These are phyloP conservation scores for Cerrena zonata DNA, from an alignment of 1,284 basidiomycete species.

Conservation along the genomic window DNA sequence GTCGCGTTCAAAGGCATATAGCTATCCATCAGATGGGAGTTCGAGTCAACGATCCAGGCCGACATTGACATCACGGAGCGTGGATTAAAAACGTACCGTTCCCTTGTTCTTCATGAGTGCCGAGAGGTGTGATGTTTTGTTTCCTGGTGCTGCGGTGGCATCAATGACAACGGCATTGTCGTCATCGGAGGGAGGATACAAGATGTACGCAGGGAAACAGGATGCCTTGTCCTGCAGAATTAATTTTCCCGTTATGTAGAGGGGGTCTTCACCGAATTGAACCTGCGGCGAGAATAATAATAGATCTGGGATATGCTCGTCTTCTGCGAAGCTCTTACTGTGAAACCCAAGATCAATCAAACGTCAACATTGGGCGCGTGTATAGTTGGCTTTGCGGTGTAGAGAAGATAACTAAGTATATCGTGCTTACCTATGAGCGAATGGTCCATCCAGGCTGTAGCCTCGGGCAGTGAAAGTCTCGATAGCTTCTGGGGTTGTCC, in stretches of 20 bases:
- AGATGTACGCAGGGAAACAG: constrained; percentile 87
- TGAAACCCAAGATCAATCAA: constrained; percentile 1
- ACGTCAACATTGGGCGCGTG: not conserved
- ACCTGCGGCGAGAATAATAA: constrained; percentile 68
- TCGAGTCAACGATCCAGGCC: not conserved
- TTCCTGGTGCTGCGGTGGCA: constrained; percentile 94
- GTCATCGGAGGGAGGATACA: constrained; percentile 54
- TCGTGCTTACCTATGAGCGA: constrained; percentile 40
- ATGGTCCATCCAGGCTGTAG: constrained; percentile 46
- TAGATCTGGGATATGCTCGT: constrained; percentile 77
- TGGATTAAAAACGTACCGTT: constrained; percentile 44
- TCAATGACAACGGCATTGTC: constrained; percentile 68
- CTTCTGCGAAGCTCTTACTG: constrained; percentile 61
- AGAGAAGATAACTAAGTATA: not conserved
- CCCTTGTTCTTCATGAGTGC: constrained; percentile 80
- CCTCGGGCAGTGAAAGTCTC: constrained; percentile 49
- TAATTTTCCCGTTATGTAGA: constrained; percentile 72
- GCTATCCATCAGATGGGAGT: constrained; percentile 32
- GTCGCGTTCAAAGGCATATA: constrained; percentile 85
- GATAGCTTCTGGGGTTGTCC: constrained; percentile 57
- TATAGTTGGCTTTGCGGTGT: not conserved
- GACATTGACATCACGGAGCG: constrained; percentile 8
- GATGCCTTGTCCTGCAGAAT: constrained; percentile 97
- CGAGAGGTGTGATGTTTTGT: constrained; percentile 93
- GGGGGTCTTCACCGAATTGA: constrained; percentile 54